These are phyloP conservation scores for Ogataea minuta DNA, from an alignment of 805 yeast genomes.

Conservation along the genomic window DNA sequence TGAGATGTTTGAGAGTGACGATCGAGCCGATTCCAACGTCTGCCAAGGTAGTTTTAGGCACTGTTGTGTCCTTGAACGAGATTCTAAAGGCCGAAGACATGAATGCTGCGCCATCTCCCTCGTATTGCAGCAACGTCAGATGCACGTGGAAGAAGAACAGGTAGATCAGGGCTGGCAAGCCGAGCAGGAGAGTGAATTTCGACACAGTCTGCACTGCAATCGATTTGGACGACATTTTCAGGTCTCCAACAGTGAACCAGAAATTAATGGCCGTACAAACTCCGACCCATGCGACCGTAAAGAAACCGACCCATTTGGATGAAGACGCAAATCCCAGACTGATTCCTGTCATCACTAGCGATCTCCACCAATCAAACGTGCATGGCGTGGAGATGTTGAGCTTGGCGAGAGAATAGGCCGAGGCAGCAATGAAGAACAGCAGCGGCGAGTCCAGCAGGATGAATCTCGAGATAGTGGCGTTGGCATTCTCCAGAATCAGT, in stretches of 20 bases:
- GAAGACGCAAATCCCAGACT: conserved; percentile 72
- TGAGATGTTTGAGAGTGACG: conserved; percentile 64
- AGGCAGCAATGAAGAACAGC: conserved; percentile 71
- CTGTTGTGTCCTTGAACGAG: conserved; percentile 54
- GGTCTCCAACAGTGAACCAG: conserved; percentile 74
- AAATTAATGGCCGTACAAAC: conserved; percentile 55
- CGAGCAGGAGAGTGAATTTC: conserved; percentile 55
- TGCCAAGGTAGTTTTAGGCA: conserved; percentile 58
- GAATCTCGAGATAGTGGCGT: conserved; percentile 69
- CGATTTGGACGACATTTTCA: conserved; percentile 45
- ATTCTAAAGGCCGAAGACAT: conserved; percentile 72
- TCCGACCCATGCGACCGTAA: conserved; percentile 80
- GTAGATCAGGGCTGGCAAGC: conserved; percentile 58
- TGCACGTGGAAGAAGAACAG: conserved; percentile 60
- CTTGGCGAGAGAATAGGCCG: conserved; percentile 63
- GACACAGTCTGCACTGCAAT: conserved; percentile 46
- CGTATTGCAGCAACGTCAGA: conserved; percentile 52
- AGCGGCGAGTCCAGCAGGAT: conserved; percentile 75
- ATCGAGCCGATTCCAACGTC: conserved; percentile 73
- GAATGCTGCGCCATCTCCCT: conserved; percentile 72
- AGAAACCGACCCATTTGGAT: conserved; percentile 83
- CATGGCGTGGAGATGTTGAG: conserved; percentile 66
- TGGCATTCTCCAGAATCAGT: conserved; percentile 65
- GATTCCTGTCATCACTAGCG: conserved; percentile 62
- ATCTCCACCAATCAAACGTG: conserved; percentile 52